Evolutionary conservation across 192 early-diverging fungal genomes (phyloP).

Genomic region (Linnemannia exigua): DNA sequence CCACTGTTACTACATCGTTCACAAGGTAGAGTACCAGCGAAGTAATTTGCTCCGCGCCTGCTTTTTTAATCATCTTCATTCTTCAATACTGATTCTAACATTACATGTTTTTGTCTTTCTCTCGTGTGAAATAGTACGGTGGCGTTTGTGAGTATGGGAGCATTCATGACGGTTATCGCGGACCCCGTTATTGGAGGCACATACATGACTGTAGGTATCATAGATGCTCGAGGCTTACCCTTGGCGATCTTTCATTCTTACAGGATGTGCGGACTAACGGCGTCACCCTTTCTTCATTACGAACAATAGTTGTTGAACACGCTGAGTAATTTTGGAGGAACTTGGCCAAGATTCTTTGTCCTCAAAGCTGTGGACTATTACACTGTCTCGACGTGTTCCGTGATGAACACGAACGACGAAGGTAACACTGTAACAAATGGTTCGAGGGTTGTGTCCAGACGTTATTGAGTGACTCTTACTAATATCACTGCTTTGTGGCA

Average conservation of each 20-base stretch:
- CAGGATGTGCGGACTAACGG: too few species aligned
- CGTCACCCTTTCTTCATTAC: neutral
- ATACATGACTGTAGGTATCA: constrained; percentile 66
- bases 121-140: constrained; percentile 55
- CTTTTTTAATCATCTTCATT: neutral
- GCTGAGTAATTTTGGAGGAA: constrained; percentile 96
- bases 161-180: constrained; percentile 94
- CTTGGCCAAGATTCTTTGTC: constrained; percentile 96
- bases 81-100: neutral
- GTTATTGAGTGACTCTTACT: too few species aligned
- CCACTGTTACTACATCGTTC: constrained; percentile 88
- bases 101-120: neutral
- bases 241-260: neutral
- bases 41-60: constrained; percentile 16
- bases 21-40: constrained; percentile 63
- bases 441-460: too few species aligned
- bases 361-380: constrained; percentile 92
- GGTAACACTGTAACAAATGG: too few species aligned
- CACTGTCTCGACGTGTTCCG: constrained; percentile 82
- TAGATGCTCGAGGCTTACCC: neutral
- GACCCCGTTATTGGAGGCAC: constrained; percentile 97
- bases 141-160: constrained; percentile 89
- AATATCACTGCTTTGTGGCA: too few species aligned
- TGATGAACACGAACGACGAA: constrained; percentile 28
- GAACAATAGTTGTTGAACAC: constrained; percentile 85